Evolutionary conservation across 257 asterid genomes (phyloP), one percentile per base, ranked within the genome.

Genomic region (Avicennia marina): DNA sequence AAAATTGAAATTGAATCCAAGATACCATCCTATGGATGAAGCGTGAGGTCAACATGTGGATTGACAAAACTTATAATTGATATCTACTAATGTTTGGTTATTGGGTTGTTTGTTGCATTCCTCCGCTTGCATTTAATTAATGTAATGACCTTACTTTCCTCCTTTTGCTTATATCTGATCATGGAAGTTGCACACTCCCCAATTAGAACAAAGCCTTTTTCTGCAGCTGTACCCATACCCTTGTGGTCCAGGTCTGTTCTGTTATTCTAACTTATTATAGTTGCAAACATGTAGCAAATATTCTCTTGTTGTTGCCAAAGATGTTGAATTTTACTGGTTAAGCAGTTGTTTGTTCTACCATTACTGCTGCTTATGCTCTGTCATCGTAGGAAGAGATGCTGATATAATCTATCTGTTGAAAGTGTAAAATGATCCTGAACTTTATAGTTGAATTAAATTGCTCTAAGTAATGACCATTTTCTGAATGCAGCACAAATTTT

Each of bases 161-260:
- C n/a, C 2, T 20, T 40, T 39, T 15, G 9, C 40, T n/a, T n/a
- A 25, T 49, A n/a, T 22, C 13, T 41, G 51, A 47, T 27, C 17
- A 22, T 56, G 45, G 44, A 25, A 56, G 26, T 25, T 63, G 52
- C 52, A 27, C 17, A 39, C 43, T 49, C 48, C 9, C 12, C 46
- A 15, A 52, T 20, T 11, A 49, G n/a, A n/a, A n/a, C 41, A 20
- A 49, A 42, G 41, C 40, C 38, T 38, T n/a, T n/a, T n/a, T n/a
- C n/a, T n/a, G n/a, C n/a, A n/a, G n/a, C n/a, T n/a, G n/a, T n/a
- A n/a, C n/a, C n/a, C n/a, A n/a, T n/a, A n/a, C n/a, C n/a, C n/a
- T n/a, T n/a, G n/a, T n/a, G n/a, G n/a, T n/a, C n/a, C n/a, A n/a
- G n/a, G n/a, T n/a, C n/a, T n/a, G n/a, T n/a, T n/a, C n/a, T n/a